phyloP scores from a whole-genome alignment of 2,329 filamentous ascomycete species.

The Aspergillus phoenicis region DNA sequence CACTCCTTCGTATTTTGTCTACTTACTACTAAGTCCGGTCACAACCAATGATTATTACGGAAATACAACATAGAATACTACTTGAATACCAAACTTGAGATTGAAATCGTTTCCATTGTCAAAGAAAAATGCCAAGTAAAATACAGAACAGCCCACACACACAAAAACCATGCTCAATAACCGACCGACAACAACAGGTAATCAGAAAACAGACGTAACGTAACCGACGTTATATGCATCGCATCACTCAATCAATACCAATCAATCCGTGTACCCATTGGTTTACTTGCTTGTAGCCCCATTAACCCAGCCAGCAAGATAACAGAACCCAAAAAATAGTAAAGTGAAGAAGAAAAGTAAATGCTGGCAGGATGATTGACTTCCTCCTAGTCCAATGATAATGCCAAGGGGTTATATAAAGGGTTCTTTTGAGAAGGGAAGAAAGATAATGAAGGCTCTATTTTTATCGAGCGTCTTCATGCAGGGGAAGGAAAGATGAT shows the following conservation, averaged over 20 bases:
- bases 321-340: not conserved
- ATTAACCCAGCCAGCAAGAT: not conserved
- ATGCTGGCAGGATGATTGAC: not conserved
- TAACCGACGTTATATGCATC: slow-evolving; percentile 8
- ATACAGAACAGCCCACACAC: not conserved
- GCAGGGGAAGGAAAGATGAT: not conserved
- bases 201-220: not conserved
- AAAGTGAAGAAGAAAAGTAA: not conserved
- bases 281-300: not conserved
- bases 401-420: slow-evolving; percentile 6
- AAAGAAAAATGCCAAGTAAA: not conserved
- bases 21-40: too few species aligned
- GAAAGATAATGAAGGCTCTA: slow-evolving; percentile 5
- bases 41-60: not conserved
- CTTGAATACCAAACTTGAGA: not conserved
- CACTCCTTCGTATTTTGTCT: too few species aligned
- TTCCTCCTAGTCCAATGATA: not conserved
- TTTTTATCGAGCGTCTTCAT: not conserved
- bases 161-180: not conserved
- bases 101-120: not conserved
- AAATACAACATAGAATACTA: not conserved
- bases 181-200: not conserved
- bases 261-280: slow-evolving; percentile 4
- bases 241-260: slow-evolving; percentile 8
- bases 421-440: slow-evolving; percentile 3